Evolutionary conservation across 768 basidiomycete genomes (phyloP).

Genomic region (Cyclocybe aegerita): DNA sequence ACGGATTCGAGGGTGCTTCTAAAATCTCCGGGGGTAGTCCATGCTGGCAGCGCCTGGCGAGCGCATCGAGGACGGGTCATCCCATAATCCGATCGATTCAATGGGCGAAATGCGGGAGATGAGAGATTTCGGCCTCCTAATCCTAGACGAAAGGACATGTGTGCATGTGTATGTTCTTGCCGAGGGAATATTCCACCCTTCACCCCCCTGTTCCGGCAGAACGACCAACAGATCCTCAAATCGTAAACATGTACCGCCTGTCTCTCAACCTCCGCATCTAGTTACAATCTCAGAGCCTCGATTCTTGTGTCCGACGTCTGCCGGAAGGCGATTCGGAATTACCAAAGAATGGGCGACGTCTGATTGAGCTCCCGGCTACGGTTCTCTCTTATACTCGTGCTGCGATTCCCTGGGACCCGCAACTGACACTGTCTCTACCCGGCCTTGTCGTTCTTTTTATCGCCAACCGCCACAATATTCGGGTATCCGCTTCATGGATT

Average conservation of each 20-base stretch:
- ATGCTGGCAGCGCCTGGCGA: conserved; percentile 14
- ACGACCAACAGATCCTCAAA: conserved; percentile 4
- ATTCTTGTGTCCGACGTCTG: conserved; percentile 17
- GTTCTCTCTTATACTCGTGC: conserved; percentile 39
- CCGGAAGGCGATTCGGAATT: conserved; percentile 26
- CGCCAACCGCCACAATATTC: conserved; percentile 29
- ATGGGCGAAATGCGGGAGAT: conserved; percentile 28
- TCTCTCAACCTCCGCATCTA: conserved; percentile 22
- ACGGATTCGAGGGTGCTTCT: conserved; percentile 23
- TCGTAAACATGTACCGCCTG: conserved; percentile 24
- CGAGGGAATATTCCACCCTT: conserved; percentile 25
- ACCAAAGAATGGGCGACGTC: conserved; percentile 29
- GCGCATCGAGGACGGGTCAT: conserved; percentile 18
- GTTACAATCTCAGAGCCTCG: conserved; percentile 25
- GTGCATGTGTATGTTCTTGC: conserved; percentile 18
- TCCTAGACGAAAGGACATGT: conserved; percentile 11
- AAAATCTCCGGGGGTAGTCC: conserved; percentile 21
- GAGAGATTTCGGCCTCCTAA: conserved; percentile 6
- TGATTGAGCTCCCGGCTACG: conserved; percentile 25
- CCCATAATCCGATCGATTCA: conserved; percentile 29
- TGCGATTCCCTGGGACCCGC: conserved; percentile 25
- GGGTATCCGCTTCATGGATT: conserved; percentile 51
- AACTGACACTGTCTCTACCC: conserved; percentile 29
- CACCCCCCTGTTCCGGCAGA: conserved; percentile 13
- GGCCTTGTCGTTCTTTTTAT: conserved; percentile 27